These are phyloP conservation scores for Phytopythium vexans DNA, from an alignment of 352 stramenopile species.

Conservation along the genomic window DNA sequence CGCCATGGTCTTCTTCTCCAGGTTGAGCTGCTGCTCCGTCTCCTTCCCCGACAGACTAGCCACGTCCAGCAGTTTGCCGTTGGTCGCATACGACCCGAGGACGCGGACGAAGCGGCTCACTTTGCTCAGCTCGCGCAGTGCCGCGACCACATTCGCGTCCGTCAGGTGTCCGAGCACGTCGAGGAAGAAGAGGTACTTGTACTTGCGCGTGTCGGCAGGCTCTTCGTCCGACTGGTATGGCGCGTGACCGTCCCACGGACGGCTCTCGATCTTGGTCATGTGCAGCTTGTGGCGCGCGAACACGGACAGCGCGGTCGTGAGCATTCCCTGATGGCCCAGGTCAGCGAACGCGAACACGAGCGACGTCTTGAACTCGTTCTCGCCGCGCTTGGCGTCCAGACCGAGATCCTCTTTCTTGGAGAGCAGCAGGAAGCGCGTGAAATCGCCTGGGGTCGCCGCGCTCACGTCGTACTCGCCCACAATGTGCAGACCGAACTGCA, in stretches of 20 bases:
- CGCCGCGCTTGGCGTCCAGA: constrained; percentile 17
- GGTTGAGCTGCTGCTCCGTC: too few relatives aligned
- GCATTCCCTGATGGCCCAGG: constrained; percentile 47
- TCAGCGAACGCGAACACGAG: constrained; percentile 70
- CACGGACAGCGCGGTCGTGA: constrained; percentile 58
- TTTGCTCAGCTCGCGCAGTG: constrained; percentile 71
- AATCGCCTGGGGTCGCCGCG: constrained; percentile 19
- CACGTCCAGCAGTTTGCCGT: constrained; percentile 10
- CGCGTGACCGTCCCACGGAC: constrained; percentile 30
- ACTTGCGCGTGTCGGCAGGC: constrained; percentile 20
- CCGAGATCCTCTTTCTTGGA: constrained; percentile 53
- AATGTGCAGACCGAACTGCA: constrained; percentile 67
- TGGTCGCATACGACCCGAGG: constrained; percentile 78
- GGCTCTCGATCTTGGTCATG: constrained; percentile 70
- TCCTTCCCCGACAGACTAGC: neutral
- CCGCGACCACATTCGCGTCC: constrained; percentile 62
- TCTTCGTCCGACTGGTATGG: neutral
- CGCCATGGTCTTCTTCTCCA: constrained; percentile 29
- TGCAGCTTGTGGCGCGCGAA: constrained; percentile 62
- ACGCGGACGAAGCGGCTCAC: constrained; percentile 81
- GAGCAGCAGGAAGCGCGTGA: constrained; percentile 91
- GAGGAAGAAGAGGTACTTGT: constrained; percentile 71
- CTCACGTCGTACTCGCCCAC: constrained; percentile 60
- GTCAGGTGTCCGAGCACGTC: constrained; percentile 58
- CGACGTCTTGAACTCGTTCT: constrained; percentile 65